Percentiles rank a stretch among this genome's conserved stretches.
Evolutionary conservation across 2,329 filamentous ascomycete species (phyloP).

Genomic region (Sporothrix humicola): DNA sequence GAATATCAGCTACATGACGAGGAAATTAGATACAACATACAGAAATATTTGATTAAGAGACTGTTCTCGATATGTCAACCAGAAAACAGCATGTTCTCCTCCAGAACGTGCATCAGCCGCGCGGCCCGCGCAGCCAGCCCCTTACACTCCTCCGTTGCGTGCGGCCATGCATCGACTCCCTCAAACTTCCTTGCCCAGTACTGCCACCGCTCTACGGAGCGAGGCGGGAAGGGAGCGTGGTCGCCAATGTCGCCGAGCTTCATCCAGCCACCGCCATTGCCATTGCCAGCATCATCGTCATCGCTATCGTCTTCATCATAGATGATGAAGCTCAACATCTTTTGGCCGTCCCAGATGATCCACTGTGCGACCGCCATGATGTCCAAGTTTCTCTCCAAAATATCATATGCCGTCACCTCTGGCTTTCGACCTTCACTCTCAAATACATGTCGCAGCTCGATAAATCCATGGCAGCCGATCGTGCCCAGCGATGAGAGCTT

Average conservation of each 20-base stretch:
- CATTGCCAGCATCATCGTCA: neutral
- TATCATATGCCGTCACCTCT: neutral
- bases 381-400: constrained; percentile 19
- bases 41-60: neutral
- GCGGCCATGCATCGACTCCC: neutral
- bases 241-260: constrained; percentile 15
- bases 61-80: too few species aligned
- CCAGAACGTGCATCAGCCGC: constrained; percentile 22
- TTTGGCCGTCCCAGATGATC: constrained; percentile 30
- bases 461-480: neutral
- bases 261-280: too few species aligned
- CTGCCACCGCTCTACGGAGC: constrained; percentile 27
- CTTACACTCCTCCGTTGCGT: constrained; percentile 25
- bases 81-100: constrained; percentile 27
- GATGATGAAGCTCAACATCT: constrained; percentile 29
- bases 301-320: constrained; percentile 2
- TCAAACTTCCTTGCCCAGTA: constrained; percentile 25
- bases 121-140: constrained; percentile 4
- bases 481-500: neutral
- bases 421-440: constrained; percentile 1
- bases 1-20: too few species aligned
- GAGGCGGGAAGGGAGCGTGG: neutral
- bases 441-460: constrained; percentile 21
- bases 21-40: too few species aligned
- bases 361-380: constrained; percentile 25